Evolutionary conservation across 805 yeast species (phyloP).

Genomic region (Zygotorulaspora danielsina): DNA sequence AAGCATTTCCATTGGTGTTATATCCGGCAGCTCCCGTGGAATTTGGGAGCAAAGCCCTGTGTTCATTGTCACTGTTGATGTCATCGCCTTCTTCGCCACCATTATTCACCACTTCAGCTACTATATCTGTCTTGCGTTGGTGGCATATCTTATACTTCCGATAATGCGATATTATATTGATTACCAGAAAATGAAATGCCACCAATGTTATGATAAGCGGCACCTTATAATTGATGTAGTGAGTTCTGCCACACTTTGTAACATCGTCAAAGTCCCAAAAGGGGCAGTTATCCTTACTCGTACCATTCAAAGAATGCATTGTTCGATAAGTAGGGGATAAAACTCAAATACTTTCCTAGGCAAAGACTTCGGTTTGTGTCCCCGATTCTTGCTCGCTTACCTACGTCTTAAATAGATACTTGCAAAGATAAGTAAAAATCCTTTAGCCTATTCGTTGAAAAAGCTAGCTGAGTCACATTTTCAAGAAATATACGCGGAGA

Average conservation of each 20-base stretch:
- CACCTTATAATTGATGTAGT: slow-evolving; percentile 37
- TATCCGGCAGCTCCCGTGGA: not conserved
- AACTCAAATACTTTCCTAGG: not conserved
- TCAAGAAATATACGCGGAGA: too few species aligned
- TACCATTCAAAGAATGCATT: slow-evolving; percentile 8
- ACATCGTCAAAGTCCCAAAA: slow-evolving; percentile 62
- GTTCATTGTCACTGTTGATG: slow-evolving; percentile 16
- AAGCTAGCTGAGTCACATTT: too few species aligned
- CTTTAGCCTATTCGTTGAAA: too few species aligned
- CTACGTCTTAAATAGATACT: too few species aligned
- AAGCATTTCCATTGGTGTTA: slow-evolving; percentile 4
- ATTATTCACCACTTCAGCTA: slow-evolving; percentile 18
- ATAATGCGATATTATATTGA: slow-evolving; percentile 20
- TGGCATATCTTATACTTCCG: slow-evolving; percentile 19
- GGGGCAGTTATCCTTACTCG: slow-evolving; percentile 8
- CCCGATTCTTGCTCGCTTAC: too few species aligned
- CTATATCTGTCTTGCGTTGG: slow-evolving; percentile 15
- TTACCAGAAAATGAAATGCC: slow-evolving; percentile 11
- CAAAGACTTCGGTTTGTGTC: not conserved
- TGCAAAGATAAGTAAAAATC: too few species aligned
- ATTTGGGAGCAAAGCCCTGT: slow-evolving; percentile 22
- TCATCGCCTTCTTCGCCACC: slow-evolving; percentile 4
- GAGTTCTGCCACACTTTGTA: slow-evolving; percentile 46
- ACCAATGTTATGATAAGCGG: slow-evolving; percentile 19
- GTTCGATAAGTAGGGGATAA: too few species aligned